A percentile compares a stretch with the other conserved stretches of the same genome.
Evolutionary conservation across 352 stramenopile genomes (phyloP).

Genomic region (Pythium periplocum): DNA sequence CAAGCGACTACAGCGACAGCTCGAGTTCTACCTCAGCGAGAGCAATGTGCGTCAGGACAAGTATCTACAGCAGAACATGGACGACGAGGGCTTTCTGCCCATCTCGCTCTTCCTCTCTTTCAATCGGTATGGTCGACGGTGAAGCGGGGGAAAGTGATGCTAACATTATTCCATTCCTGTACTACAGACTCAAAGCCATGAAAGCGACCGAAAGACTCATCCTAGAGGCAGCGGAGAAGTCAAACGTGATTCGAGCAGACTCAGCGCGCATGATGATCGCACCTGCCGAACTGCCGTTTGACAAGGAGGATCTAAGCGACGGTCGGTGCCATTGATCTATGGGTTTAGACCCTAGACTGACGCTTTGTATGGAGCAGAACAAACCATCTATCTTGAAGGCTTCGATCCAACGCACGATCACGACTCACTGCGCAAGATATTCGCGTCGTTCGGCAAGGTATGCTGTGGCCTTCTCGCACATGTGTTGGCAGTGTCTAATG

Average conservation of each 20-base stretch:
- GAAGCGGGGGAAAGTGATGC: not conserved
- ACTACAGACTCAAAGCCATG: constrained; percentile 30
- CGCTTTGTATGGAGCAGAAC: constrained; percentile 20
- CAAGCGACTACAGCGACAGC: constrained; percentile 70
- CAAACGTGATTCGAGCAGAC: constrained; percentile 38
- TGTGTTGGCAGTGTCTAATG: no score
- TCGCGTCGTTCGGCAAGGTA: constrained; percentile 62
- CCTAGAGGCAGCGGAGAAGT: constrained; percentile 55
- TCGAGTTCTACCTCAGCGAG: constrained; percentile 78
- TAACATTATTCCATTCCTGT: not conserved
- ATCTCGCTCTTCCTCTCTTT: constrained; percentile 60
- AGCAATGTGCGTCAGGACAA: constrained; percentile 80
- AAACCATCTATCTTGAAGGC: constrained; percentile 75
- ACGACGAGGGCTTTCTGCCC: constrained; percentile 53
- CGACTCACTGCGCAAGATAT: constrained; percentile 52
- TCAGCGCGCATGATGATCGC: constrained; percentile 33
- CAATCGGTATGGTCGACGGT: constrained; percentile 31
- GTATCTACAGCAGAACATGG: constrained; percentile 71
- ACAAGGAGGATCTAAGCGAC: constrained; percentile 21
- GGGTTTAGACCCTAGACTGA: no score
- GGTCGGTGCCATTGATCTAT: not conserved
- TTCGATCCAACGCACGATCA: constrained; percentile 55
- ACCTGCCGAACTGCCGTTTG: constrained; percentile 27
- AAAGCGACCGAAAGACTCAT: constrained; percentile 54
- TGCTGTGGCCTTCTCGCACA: not conserved